phyloP scores from a whole-genome alignment of 495 filamentous ascomycete species.

The Daldinia bambusicola region DNA sequence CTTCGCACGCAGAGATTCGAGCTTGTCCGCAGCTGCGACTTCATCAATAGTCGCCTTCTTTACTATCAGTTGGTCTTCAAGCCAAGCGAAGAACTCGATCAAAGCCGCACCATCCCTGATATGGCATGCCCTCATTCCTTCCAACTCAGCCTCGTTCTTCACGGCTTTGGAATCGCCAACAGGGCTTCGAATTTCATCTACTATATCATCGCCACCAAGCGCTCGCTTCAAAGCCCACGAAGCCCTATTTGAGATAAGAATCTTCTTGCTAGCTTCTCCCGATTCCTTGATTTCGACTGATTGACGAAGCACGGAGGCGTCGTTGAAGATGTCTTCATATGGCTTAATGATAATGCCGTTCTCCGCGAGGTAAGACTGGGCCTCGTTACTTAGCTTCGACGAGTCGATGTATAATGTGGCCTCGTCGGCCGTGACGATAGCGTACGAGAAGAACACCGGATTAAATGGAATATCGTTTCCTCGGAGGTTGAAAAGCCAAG shows the following conservation, averaged over 20 bases:
- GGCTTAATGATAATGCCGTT: conserved; percentile 79
- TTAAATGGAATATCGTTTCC: conserved; percentile 98
- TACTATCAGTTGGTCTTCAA: conserved; percentile 84
- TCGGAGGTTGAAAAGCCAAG: conserved; percentile 96
- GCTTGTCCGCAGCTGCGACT: conserved; percentile 87
- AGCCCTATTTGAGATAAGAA: conserved; percentile 85
- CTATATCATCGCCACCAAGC: conserved; percentile 86
- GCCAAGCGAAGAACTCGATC: conserved; percentile 94
- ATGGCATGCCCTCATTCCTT: conserved; percentile 95
- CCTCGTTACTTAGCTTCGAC: conserved; percentile 77
- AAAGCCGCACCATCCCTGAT: conserved; percentile 93
- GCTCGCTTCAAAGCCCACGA: conserved; percentile 93
- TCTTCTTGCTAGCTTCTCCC: conserved; percentile 65
- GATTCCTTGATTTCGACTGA: conserved; percentile 53
- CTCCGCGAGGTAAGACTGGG: conserved; percentile 73
- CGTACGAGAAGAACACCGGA: conserved; percentile 98
- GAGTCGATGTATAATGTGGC: conserved; percentile 88
- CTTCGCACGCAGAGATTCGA: conserved; percentile 83
- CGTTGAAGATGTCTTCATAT: conserved; percentile 84
- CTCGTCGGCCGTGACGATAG: conserved; percentile 81
- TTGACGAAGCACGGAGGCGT: conserved; percentile 70
- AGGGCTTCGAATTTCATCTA: conserved; percentile 88
- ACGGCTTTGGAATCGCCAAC: conserved; percentile 96
- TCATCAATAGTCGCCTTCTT: conserved; percentile 84
- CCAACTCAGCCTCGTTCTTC: conserved; percentile 91